Conservation (phyloP, 495 filamentous ascomycete species). For the Letharia columbiana region DNA sequence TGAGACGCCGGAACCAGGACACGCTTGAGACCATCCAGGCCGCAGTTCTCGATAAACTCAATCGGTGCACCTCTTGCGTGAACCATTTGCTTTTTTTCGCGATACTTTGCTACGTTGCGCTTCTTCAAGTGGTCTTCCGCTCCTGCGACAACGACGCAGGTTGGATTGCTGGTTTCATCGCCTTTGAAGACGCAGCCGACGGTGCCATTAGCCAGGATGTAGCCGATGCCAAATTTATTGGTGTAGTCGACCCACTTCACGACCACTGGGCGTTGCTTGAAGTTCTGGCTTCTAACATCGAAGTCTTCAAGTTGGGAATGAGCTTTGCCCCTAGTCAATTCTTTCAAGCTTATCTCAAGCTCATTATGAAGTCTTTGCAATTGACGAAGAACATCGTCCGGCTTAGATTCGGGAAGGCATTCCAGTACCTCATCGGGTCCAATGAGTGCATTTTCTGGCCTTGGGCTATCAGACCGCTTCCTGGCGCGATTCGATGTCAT, state of each 20-base stretch:
- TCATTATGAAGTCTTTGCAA: conserved; percentile 43
- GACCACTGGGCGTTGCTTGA: conserved; percentile 37
- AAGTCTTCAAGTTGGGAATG: conserved; percentile 1
- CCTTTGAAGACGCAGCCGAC: conserved; percentile 74
- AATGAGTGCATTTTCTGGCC: conserved; percentile 34
- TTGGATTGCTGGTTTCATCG: conserved; percentile 50
- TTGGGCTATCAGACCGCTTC: conserved; percentile 5
- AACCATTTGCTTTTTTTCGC: conserved; percentile 56
- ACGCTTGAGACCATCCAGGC: conserved; percentile 54
- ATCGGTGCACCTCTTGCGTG: conserved; percentile 55
- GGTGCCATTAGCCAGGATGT: conserved; percentile 75
- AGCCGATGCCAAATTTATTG: conserved; percentile 80
- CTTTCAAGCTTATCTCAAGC: conserved; percentile 32
- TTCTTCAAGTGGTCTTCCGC: conserved; percentile 41
- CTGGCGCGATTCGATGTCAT: conserved; percentile 3
- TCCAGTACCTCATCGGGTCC: conserved; percentile 42
- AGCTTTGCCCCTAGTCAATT: neutral
- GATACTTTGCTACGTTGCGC: conserved; percentile 27
- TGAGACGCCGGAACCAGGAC: conserved; percentile 51
- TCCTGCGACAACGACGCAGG: conserved; percentile 60
- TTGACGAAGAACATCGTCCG: conserved; percentile 44
- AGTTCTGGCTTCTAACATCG: conserved; percentile 5
- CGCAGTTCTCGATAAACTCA: conserved; percentile 72
- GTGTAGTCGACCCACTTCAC: conserved; percentile 95
- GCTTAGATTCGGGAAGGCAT: conserved; percentile 39